phyloP scores from a whole-genome alignment of 2,329 filamentous ascomycete genomes.

The Verticillium isaacii region DNA sequence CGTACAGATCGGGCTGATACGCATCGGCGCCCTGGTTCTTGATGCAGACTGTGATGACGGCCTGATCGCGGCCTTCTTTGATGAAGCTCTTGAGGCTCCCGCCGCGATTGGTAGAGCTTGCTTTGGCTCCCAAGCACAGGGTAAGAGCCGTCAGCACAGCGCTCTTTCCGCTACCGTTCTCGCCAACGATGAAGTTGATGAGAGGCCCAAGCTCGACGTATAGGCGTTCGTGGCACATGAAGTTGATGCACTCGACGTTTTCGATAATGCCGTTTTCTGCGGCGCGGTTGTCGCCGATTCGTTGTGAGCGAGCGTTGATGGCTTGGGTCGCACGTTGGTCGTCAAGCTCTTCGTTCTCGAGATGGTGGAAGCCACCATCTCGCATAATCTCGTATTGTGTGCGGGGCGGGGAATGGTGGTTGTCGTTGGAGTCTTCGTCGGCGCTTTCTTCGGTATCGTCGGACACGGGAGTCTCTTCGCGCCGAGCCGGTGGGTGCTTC shows the following conservation, averaged over 20 bases:
- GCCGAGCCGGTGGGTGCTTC: conserved; percentile 4
- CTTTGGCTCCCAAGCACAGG: conserved; percentile 91
- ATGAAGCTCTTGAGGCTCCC: conserved; percentile 86
- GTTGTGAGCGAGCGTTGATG: conserved; percentile 44
- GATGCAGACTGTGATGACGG: conserved; percentile 74
- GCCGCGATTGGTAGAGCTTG: conserved; percentile 86
- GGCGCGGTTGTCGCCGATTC: conserved; percentile 63
- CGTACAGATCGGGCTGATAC: conserved; percentile 78
- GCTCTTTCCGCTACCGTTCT: conserved; percentile 97
- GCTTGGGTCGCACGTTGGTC: conserved; percentile 63
- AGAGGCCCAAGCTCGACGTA: conserved; percentile 83
- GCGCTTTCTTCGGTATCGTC: conserved; percentile 23
- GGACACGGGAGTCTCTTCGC: conserved; percentile 12
- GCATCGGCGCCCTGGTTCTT: conserved; percentile 86
- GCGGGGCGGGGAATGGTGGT: conserved; percentile 33
- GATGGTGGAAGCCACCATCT: conserved; percentile 54
- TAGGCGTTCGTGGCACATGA: conserved; percentile 90
- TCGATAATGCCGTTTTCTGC: conserved; percentile 86
- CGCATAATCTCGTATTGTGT: conserved; percentile 60
- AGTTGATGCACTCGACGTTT: conserved; percentile 81
- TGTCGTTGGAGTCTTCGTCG: conserved; percentile 21
- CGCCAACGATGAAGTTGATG: conserved; percentile 97
- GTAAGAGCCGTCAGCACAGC: conserved; percentile 90
- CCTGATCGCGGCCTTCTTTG: conserved; percentile 78
- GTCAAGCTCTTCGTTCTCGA: conserved; percentile 51